Evolutionary conservation across 805 yeast species (phyloP), one percentile per base, ranked within the genome.

Genomic region (Teunomyces barrocoloradensis): DNA sequence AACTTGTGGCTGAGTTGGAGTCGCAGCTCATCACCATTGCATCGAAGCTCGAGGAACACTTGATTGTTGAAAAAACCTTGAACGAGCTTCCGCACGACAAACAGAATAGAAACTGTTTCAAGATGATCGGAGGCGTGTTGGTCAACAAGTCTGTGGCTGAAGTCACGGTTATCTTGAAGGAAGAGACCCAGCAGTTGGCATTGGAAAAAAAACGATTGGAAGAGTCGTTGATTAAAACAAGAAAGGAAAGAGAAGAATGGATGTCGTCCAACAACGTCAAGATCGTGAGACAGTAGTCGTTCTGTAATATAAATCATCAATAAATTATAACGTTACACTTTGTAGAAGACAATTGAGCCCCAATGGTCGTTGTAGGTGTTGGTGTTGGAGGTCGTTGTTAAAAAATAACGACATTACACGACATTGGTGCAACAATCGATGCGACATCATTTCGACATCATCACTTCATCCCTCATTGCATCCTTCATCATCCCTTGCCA

Each of bases 91-190:
- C 64, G 4, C 68, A 72, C 4, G 64, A 59, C 21, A 52, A 64
- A 29, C 61, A 75, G 48, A 46, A 56, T 2, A 80, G 99, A 51
- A 83, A 84, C 61, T 89, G 97, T 60, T 90, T 82, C 69, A 82
- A 96, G 58, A 89, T 94, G 97, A 79, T 92, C 28, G 97, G 97
- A 21, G 95, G 96, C 7, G 96, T 91, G 3, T 74, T 92, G 28
- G 87, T 91, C 13, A 95, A 90, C 60, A 84, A 87, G 54, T 77
- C 83, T 3, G 94, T 89, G 4, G 83, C 77, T n/a, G 89, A 87
- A 35, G 94, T 91, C 3, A 66, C 77, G 21, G 84, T 84, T 10
- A 74, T 84, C 9, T 67, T 89, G 45, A 73, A 77, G 44, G 72
- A 79, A 21, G 89, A 87, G 55, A 58, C 73, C 18, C 64, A 65